Evolutionary conservation across 441 rosid species (phyloP).

Genomic region (Gossypium trilobum): DNA sequence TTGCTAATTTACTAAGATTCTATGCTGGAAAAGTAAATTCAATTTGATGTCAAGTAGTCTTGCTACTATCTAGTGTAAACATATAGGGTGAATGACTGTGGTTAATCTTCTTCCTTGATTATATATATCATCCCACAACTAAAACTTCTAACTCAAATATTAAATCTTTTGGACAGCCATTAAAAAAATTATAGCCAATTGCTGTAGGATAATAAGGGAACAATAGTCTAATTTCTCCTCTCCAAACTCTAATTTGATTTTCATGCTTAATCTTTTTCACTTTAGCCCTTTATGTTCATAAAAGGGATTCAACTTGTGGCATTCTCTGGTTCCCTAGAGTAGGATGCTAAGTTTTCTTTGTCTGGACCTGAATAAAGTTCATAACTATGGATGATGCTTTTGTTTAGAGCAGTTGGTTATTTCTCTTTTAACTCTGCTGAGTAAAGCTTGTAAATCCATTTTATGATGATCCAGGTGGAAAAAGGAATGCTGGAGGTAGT

Average conservation of each 20-base stretch:
- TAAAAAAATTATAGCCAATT: not conserved
- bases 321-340: not conserved
- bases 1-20: not conserved
- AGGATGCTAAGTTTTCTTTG: not conserved
- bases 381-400: not conserved
- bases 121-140: not conserved
- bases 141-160: not conserved
- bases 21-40: not conserved
- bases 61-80: not conserved
- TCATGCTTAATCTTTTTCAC: not conserved
- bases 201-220: not conserved
- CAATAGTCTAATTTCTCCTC: not conserved
- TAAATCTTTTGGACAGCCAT: not conserved
- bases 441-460: slow-evolving; percentile 7
- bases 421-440: slow-evolving; percentile 8
- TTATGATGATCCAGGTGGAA: slow-evolving; percentile 51
- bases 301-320: not conserved
- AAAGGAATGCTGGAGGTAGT: slow-evolving; percentile 71
- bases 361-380: not conserved
- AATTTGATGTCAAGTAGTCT: not conserved
- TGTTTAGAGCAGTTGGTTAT: not conserved
- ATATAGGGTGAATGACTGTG: not conserved
- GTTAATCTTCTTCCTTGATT: not conserved
- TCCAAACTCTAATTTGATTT: not conserved
- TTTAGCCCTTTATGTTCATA: not conserved